A percentile compares a stretch with the other conserved stretches of the same genome.
Conservation (phyloP, 345 rosid genomes). For the Salix udensis region DNA sequence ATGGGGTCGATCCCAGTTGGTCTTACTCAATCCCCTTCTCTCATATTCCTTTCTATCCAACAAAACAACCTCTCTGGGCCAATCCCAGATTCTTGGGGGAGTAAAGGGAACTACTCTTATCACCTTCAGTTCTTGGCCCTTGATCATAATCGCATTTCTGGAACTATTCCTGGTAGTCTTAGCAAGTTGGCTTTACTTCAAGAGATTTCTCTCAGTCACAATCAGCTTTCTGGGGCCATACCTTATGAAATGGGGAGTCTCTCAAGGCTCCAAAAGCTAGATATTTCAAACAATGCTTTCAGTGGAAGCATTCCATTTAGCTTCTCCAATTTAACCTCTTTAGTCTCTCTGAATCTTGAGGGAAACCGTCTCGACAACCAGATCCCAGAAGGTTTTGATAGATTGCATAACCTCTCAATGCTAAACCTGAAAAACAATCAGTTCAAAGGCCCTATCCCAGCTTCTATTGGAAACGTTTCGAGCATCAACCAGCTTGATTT, state of each 20-base stretch:
- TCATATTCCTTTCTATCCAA: slow-evolving; percentile 51
- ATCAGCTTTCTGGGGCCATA: slow-evolving; percentile 52
- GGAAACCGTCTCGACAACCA: slow-evolving; percentile 45
- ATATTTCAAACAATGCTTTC: slow-evolving; percentile 66
- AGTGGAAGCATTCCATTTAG: slow-evolving; percentile 66
- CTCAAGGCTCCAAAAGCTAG: slow-evolving; percentile 48
- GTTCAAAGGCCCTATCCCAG: slow-evolving; percentile 58
- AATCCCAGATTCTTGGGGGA: slow-evolving; percentile 46
- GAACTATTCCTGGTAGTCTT: slow-evolving; percentile 50
- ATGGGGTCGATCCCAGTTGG: slow-evolving; percentile 47
- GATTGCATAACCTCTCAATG: slow-evolving; percentile 51
- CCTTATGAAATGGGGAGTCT: slow-evolving; percentile 53
- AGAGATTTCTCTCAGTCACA: slow-evolving; percentile 56
- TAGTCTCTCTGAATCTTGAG: slow-evolving; percentile 49
- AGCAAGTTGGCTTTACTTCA: slow-evolving; percentile 46
- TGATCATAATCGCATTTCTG: slow-evolving; percentile 46
- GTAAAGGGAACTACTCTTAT: slow-evolving; percentile 14
- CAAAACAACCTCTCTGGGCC: slow-evolving; percentile 58
- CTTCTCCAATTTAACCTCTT: slow-evolving; percentile 53
- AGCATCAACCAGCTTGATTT: slow-evolving; percentile 54
- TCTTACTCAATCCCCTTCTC: slow-evolving; percentile 45
- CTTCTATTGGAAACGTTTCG: slow-evolving; percentile 51
- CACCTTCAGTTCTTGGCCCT: slow-evolving; percentile 35
- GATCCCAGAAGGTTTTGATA: slow-evolving; percentile 49
- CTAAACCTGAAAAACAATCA: slow-evolving; percentile 60